Evolutionary conservation across 768 basidiomycete genomes (phyloP).

Genomic region (Agrocybe praecox): DNA sequence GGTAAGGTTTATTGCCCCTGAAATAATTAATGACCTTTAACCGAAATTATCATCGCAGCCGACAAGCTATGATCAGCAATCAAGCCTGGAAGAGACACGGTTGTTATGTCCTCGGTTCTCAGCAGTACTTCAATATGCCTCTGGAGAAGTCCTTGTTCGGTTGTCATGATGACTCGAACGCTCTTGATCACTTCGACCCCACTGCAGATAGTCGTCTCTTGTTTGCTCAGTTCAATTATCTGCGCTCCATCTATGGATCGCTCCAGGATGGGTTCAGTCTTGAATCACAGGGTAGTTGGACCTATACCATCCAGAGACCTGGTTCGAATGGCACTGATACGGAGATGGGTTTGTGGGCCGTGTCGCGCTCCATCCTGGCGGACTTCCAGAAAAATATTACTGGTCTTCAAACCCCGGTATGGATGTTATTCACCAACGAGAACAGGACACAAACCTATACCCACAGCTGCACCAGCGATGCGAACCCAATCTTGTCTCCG

Average conservation of each 20-base stretch:
- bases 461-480: slow-evolving; percentile 53
- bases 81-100: slow-evolving; percentile 93
- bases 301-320: slow-evolving; percentile 72
- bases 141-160: slow-evolving; percentile 78
- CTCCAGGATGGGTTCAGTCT: slow-evolving; percentile 88
- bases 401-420: slow-evolving; percentile 65
- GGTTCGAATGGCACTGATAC: slow-evolving; percentile 83
- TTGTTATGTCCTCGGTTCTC: slow-evolving; percentile 87
- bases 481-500: slow-evolving; percentile 80
- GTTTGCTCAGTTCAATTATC: slow-evolving; percentile 70
- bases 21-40: neutral
- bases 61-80: slow-evolving; percentile 88
- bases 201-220: slow-evolving; percentile 77
- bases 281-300: slow-evolving; percentile 87
- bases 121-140: slow-evolving; percentile 94
- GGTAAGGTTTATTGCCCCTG: slow-evolving; percentile 48
- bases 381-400: slow-evolving; percentile 66
- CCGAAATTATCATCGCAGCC: slow-evolving; percentile 43
- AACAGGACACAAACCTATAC: slow-evolving; percentile 70
- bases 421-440: slow-evolving; percentile 87
- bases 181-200: slow-evolving; percentile 93
- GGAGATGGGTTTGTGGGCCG: slow-evolving; percentile 89
- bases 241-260: slow-evolving; percentile 68
- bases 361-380: slow-evolving; percentile 64
- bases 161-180: slow-evolving; percentile 90